A percentile compares a stretch with the other conserved stretches of the same genome.
These are phyloP conservation scores for Thamnidium elegans DNA, from an alignment of 192 early-diverging fungal genomes.

Conservation along the genomic window DNA sequence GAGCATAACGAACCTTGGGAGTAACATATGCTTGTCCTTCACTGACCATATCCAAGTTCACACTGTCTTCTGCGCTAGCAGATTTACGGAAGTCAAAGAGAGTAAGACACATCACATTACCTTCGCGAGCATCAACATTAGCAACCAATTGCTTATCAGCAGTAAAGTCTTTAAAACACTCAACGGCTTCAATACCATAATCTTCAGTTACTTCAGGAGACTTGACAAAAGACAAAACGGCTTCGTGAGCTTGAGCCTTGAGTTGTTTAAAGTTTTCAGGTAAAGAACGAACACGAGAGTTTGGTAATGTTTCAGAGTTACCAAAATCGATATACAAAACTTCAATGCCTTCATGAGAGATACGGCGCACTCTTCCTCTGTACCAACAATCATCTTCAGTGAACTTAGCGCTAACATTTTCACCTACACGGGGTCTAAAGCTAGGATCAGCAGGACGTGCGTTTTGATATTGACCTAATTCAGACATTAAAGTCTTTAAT, in stretches of 20 bases:
- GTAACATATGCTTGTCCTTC: conserved; percentile 62
- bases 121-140: conserved; percentile 65
- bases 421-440: conserved; percentile 63
- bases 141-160: conserved; percentile 64
- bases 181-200: conserved; percentile 73
- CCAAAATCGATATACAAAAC: conserved; percentile 95
- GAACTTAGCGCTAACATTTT: conserved; percentile 81
- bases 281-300: conserved; percentile 71
- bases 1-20: conserved; percentile 46
- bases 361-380: conserved; percentile 76
- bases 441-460: conserved; percentile 32
- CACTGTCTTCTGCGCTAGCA: conserved; percentile 58
- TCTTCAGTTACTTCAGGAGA: conserved; percentile 63
- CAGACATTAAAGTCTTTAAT: conserved; percentile 84
- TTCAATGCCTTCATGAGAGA: conserved; percentile 59
- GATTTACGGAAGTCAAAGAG: conserved; percentile 63
- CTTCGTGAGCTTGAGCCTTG: conserved; percentile 77
- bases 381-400: conserved; percentile 88
- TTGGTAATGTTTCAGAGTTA: conserved; percentile 79
- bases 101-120: conserved; percentile 57
- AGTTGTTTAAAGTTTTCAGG: conserved; percentile 66
- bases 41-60: conserved; percentile 64
- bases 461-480: conserved; percentile 65
- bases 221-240: conserved; percentile 78
- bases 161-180: conserved; percentile 65